Percentiles rank a stretch among this genome's conserved stretches.
Conservation (phyloP, 192 early-diverging fungal species). For the Powellomyces hirtus region DNA sequence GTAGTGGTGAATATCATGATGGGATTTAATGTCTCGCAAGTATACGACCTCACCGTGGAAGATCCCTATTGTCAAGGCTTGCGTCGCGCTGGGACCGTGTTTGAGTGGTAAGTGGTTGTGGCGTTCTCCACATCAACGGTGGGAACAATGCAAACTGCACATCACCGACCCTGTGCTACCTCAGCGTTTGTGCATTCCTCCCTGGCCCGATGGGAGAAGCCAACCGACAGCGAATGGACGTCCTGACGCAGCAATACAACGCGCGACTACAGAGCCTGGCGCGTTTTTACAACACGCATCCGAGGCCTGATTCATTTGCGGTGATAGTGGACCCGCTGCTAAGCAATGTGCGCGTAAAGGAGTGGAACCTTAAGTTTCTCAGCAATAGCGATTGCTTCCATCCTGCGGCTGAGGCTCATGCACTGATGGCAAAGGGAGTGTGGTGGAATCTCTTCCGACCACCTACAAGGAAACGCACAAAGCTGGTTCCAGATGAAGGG, state of each 20-base stretch:
- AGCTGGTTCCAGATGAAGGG: no score
- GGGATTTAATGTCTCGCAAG: slow-evolving; percentile 38
- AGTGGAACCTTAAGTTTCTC: slow-evolving; percentile 43
- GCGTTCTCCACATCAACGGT: no score
- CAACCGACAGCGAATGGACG: slow-evolving; percentile 45
- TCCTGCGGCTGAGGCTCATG: slow-evolving; percentile 36
- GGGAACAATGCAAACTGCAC: no score
- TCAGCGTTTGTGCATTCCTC: slow-evolving; percentile 28
- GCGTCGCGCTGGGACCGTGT: slow-evolving; percentile 28
- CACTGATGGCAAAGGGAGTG: slow-evolving; percentile 19
- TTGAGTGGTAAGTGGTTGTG: slow-evolving; percentile 27
- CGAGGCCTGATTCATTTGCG: slow-evolving; percentile 35
- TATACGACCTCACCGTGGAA: slow-evolving; percentile 35
- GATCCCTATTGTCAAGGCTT: slow-evolving; percentile 21
- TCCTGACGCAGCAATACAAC: slow-evolving; percentile 43
- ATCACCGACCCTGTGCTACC: no score
- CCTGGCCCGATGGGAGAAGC: slow-evolving; percentile 29
- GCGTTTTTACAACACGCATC: slow-evolving; percentile 25
- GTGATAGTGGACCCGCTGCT: slow-evolving; percentile 49
- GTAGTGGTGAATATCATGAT: slow-evolving; percentile 47
- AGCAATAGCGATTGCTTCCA: slow-evolving; percentile 63
- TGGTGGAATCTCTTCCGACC: slow-evolving; percentile 4
- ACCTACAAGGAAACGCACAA: background rate
- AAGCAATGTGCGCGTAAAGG: slow-evolving; percentile 25
- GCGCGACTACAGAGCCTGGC: slow-evolving; percentile 35